These are phyloP conservation scores for Collybia nuda DNA, from an alignment of 768 basidiomycete species.

Conservation along the genomic window DNA sequence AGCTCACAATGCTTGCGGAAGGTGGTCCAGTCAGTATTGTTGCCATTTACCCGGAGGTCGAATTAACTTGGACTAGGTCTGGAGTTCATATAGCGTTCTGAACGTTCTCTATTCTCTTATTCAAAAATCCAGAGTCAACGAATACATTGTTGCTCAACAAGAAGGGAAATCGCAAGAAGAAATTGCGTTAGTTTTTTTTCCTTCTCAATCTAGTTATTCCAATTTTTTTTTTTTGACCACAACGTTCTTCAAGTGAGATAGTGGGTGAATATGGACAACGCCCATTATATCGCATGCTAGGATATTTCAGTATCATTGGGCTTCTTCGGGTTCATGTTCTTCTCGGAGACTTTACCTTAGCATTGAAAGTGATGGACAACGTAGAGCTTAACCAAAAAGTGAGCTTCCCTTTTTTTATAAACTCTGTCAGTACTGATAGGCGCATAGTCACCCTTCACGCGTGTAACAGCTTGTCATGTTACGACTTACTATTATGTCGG, in stretches of 20 bases:
- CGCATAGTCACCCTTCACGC: constrained; percentile 78
- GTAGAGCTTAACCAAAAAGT: constrained; percentile 92
- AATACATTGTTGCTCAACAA: constrained; percentile 83
- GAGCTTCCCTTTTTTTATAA: background rate
- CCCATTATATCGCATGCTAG: constrained; percentile 91
- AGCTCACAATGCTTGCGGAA: constrained; percentile 78
- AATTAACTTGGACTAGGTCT: constrained; percentile 54
- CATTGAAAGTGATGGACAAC: constrained; percentile 91
- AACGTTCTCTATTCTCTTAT: constrained; percentile 98
- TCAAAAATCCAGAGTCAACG: constrained; percentile 95
- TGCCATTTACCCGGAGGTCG: background rate
- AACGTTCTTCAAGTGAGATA: constrained; percentile 55
- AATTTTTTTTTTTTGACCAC: constrained; percentile 1
- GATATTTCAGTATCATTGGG: constrained; percentile 96
- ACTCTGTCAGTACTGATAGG: constrained; percentile 10
- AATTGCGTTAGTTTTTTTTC: constrained; percentile 71
- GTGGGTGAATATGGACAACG: constrained; percentile 90
- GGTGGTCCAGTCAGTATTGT: constrained; percentile 54
- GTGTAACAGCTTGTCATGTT: constrained; percentile 96
- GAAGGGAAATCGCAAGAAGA: constrained; percentile 81
- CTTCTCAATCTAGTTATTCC: background rate
- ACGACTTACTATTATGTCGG: constrained; percentile 95
- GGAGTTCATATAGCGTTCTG: constrained; percentile 97
- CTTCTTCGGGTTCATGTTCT: constrained; percentile 94
- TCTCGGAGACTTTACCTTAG: constrained; percentile 93